A percentile compares a stretch with the other conserved stretches of the same genome.
Conservation (phyloP, 2,329 filamentous ascomycete genomes). For the Monosporascus sp. region DNA sequence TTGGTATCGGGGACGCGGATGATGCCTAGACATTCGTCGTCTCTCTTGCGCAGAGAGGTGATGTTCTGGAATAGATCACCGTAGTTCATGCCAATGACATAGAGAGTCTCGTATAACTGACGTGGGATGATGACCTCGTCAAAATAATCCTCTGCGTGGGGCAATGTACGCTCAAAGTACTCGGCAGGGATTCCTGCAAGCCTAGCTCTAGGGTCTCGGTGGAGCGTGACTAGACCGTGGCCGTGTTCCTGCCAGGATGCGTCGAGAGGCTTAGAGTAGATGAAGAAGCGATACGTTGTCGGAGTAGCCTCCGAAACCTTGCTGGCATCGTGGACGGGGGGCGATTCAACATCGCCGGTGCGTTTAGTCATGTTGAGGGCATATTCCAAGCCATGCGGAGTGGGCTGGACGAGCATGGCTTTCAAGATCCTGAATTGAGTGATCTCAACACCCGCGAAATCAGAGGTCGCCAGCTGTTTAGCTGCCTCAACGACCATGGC, state of each 20-base stretch:
- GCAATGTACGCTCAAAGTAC: slow-evolving; percentile 1
- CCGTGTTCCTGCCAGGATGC: slow-evolving; percentile 40
- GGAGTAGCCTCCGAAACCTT: slow-evolving; percentile 7
- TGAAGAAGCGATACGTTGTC: slow-evolving; percentile 33
- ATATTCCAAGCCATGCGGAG: slow-evolving; percentile 43
- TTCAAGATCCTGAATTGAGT: slow-evolving; percentile 41
- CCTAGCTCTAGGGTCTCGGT: slow-evolving; percentile 11
- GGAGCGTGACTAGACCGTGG: slow-evolving; percentile 22
- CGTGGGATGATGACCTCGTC: slow-evolving; percentile 32
- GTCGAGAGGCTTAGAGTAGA: slow-evolving; percentile 40
- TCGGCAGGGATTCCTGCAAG: not conserved
- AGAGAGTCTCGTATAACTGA: slow-evolving; percentile 45
- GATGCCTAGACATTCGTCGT: slow-evolving; percentile 30
- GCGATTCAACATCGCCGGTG: not conserved
- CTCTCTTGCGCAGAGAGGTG: slow-evolving; percentile 26
- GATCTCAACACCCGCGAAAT: slow-evolving; percentile 36
- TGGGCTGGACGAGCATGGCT: slow-evolving; percentile 46
- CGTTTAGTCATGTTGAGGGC: slow-evolving; percentile 36
- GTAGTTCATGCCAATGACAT: slow-evolving; percentile 48
- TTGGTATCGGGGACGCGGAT: slow-evolving; percentile 44
- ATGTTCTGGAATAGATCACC: slow-evolving; percentile 47
- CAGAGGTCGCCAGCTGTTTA: slow-evolving; percentile 29
- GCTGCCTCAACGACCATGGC: slow-evolving; percentile 45
- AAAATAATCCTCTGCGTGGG: slow-evolving; percentile 18
- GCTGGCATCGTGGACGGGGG: slow-evolving; percentile 5